These are phyloP conservation scores for Colletotrichum nymphaeae DNA, from an alignment of 2,329 filamentous ascomycete genomes.

Conservation along the genomic window DNA sequence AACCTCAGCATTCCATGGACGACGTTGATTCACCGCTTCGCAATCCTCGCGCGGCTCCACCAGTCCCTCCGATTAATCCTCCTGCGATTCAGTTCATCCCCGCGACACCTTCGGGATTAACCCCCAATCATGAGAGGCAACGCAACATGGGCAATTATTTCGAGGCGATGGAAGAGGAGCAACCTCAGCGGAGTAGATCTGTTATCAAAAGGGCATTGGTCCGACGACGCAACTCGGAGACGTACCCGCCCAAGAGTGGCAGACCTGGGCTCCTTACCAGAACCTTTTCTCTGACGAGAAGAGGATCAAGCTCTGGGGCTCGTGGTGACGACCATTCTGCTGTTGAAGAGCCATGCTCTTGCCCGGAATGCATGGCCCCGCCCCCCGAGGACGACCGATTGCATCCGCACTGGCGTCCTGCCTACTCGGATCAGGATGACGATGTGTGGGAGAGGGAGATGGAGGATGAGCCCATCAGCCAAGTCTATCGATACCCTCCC, in stretches of 20 bases:
- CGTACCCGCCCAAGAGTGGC: constrained; percentile 52
- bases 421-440: constrained; percentile 53
- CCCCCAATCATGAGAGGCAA: constrained; percentile 64
- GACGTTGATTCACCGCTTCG: constrained; percentile 71
- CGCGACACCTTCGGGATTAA: constrained; percentile 70
- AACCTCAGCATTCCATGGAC: constrained; percentile 59
- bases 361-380: constrained; percentile 56
- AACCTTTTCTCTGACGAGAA: constrained; percentile 64
- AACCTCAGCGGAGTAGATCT: constrained; percentile 59
- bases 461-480: constrained; percentile 50
- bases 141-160: constrained; percentile 66
- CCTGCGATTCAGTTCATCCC: constrained; percentile 70
- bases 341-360: constrained; percentile 49
- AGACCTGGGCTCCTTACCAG: constrained; percentile 58
- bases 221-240: constrained; percentile 58
- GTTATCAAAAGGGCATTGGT: constrained; percentile 66
- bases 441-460: constrained; percentile 45
- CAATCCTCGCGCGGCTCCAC: constrained; percentile 68
- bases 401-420: constrained; percentile 72
- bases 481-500: constrained; percentile 59
- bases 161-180: constrained; percentile 55
- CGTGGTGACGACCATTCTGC: constrained; percentile 41
- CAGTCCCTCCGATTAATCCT: constrained; percentile 59
- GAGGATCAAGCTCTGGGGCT: constrained; percentile 38
- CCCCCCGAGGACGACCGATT: constrained; percentile 65